phyloP scores from a whole-genome alignment of 177 flowering plant species.

The Vitis hybrid region DNA sequence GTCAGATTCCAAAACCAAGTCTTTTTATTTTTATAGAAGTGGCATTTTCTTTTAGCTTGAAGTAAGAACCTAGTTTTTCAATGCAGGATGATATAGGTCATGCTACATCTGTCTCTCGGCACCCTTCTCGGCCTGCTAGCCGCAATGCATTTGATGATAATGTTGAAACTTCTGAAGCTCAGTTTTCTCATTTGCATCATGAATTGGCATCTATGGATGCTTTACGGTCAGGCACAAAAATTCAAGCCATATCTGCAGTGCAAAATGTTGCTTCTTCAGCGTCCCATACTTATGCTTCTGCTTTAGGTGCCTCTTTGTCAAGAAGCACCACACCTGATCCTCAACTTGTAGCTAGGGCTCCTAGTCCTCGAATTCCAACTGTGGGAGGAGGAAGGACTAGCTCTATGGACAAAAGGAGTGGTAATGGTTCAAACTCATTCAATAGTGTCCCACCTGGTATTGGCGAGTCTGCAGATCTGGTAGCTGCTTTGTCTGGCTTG shows the following conservation, averaged over 20 bases:
- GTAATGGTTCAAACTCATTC: slow-evolving; percentile 40
- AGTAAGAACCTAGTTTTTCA: slow-evolving; percentile 10
- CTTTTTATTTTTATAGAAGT: too few relatives aligned
- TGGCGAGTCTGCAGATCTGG: slow-evolving; percentile 51
- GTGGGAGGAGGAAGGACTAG: slow-evolving; percentile 62
- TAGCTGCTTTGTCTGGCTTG: slow-evolving; percentile 73
- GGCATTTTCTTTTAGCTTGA: slow-evolving; percentile 4
- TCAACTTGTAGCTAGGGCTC: slow-evolving; percentile 61
- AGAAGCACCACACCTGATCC: slow-evolving; percentile 84
- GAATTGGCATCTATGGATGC: slow-evolving; percentile 47
- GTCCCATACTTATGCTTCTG: slow-evolving; percentile 67
- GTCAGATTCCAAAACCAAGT: too few relatives aligned
- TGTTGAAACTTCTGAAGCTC: slow-evolving; percentile 54
- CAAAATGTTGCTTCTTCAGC: slow-evolving; percentile 40
- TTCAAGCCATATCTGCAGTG: slow-evolving; percentile 31
- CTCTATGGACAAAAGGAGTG: slow-evolving; percentile 52
- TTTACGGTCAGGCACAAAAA: slow-evolving; percentile 30
- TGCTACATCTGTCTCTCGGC: slow-evolving; percentile 39
- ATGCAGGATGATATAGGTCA: slow-evolving; percentile 68
- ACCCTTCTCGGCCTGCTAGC: slow-evolving; percentile 78
- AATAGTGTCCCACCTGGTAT: slow-evolving; percentile 42
- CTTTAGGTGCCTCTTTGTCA: slow-evolving; percentile 75
- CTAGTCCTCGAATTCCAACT: slow-evolving; percentile 77
- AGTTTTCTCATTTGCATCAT: slow-evolving; percentile 53
- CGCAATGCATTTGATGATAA: slow-evolving; percentile 64